These are phyloP conservation scores for Boletus sensibilis DNA, from an alignment of 768 basidiomycete genomes.

Conservation along the genomic window DNA sequence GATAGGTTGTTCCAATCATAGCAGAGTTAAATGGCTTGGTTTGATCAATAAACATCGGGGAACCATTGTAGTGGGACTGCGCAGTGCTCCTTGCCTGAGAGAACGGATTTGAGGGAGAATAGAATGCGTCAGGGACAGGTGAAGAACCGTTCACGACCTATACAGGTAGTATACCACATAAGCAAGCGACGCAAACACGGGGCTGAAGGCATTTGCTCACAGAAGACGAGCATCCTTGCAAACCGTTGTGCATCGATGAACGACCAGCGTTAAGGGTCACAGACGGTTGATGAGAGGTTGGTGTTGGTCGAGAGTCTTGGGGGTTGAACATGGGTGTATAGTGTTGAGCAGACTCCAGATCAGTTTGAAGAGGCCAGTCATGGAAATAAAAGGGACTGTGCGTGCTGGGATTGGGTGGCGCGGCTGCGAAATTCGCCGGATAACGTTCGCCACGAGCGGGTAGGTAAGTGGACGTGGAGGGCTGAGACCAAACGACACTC, in stretches of 20 bases:
- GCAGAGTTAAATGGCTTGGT: background rate
- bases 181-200: background rate
- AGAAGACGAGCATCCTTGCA: fast-evolving
- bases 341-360: background rate
- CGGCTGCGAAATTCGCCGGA: too few relatives aligned
- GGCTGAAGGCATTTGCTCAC: background rate
- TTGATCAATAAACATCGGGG: background rate
- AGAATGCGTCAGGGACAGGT: background rate
- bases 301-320: background rate
- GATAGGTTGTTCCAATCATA: background rate
- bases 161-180: background rate
- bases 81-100: too few relatives aligned
- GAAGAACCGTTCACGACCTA: background rate
- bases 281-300: background rate
- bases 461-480: too few relatives aligned
- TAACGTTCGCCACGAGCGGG: background rate
- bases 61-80: background rate
- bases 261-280: fast-evolving
- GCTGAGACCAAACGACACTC: background rate
- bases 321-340: background rate
- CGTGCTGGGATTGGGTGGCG: background rate
- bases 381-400: background rate
- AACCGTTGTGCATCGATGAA: too few relatives aligned
- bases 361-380: background rate
- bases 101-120: background rate